Percentiles rank a stretch among this genome's conserved stretches.
These are phyloP conservation scores for Aspergillus hortae DNA, from an alignment of 2,329 filamentous ascomycete species.

Conservation along the genomic window DNA sequence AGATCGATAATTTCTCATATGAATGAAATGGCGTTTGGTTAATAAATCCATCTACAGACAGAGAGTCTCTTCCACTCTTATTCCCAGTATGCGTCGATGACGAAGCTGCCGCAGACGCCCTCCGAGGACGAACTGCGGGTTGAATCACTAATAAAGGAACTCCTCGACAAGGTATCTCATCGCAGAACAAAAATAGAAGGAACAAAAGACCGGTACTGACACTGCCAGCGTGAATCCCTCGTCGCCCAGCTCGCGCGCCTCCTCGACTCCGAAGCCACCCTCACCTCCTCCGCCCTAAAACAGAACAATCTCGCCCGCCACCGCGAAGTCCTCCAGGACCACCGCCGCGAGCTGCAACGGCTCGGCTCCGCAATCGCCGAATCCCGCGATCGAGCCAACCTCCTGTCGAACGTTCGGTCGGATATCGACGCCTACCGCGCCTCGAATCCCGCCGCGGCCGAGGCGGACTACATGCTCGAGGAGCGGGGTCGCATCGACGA, in stretches of 20 bases:
- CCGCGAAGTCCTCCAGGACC: slow-evolving; percentile 82
- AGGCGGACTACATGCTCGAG: slow-evolving; percentile 96
- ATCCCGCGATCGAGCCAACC: slow-evolving; percentile 80
- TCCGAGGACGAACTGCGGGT: slow-evolving; percentile 78
- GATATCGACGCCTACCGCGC: slow-evolving; percentile 89
- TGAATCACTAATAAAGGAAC: slow-evolving; percentile 76
- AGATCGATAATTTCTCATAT: not conserved
- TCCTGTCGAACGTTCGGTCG: slow-evolving; percentile 83
- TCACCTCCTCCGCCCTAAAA: slow-evolving; percentile 89
- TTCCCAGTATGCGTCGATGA: slow-evolving; percentile 80
- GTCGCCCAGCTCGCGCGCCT: slow-evolving; percentile 80
- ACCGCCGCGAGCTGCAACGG: slow-evolving; percentile 75
- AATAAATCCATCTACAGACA: slow-evolving; percentile 55
- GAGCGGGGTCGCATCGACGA: slow-evolving; percentile 83
- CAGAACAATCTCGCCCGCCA: slow-evolving; percentile 92
- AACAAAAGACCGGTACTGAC: slow-evolving; percentile 1
- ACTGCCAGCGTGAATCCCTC: slow-evolving; percentile 69
- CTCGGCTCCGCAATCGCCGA: slow-evolving; percentile 70
- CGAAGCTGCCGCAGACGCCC: slow-evolving; percentile 76
- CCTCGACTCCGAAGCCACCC: slow-evolving; percentile 84
- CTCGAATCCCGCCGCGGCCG: slow-evolving; percentile 74
- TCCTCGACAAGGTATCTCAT: slow-evolving; percentile 57
- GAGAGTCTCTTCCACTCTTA: slow-evolving; percentile 70
- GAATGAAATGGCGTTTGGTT: not conserved
- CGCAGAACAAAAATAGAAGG: not conserved